Percentiles rank a stretch among this genome's conserved stretches.
These are phyloP conservation scores for Lasiodiplodia theobromae DNA, from an alignment of 2,329 filamentous ascomycete species.

Conservation along the genomic window DNA sequence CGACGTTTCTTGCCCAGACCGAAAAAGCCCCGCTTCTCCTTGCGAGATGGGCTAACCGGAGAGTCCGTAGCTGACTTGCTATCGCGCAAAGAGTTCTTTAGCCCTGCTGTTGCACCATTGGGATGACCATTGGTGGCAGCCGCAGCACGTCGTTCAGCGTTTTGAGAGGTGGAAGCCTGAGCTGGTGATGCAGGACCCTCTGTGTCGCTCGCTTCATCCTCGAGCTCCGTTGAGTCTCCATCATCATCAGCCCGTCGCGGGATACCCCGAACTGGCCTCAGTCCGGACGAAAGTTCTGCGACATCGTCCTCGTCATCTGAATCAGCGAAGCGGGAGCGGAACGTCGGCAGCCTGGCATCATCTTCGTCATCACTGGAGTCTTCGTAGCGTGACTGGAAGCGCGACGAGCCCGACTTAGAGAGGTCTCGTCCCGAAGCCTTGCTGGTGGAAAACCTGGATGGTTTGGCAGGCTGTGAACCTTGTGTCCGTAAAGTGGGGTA, in stretches of 20 bases:
- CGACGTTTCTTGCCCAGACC: constrained; percentile 68
- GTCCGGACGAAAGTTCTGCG: constrained; percentile 43
- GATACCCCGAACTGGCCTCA: constrained; percentile 66
- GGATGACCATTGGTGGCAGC: constrained; percentile 34
- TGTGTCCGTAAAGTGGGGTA: constrained; percentile 1
- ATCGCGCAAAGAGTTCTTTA: constrained; percentile 49
- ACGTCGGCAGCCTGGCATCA: constrained; percentile 42
- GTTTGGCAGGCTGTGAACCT: constrained; percentile 1
- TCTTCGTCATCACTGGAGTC: constrained; percentile 71
- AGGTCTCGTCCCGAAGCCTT: not conserved
- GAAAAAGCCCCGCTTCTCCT: constrained; percentile 51
- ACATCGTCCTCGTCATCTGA: constrained; percentile 62
- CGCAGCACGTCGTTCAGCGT: constrained; percentile 43
- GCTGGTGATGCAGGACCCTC: constrained; percentile 39
- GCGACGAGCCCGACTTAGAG: constrained; percentile 17
- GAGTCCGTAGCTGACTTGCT: constrained; percentile 45
- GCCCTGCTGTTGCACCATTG: constrained; percentile 37
- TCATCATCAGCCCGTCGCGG: constrained; percentile 63
- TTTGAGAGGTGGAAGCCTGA: constrained; percentile 53
- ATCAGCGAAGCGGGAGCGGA: constrained; percentile 57
- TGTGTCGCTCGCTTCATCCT: constrained; percentile 47
- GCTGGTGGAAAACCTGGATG: constrained; percentile 1
- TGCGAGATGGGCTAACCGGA: constrained; percentile 40
- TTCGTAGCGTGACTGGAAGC: constrained; percentile 62
- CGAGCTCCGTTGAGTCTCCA: constrained; percentile 62